Evolutionary conservation across 495 filamentous ascomycete species (phyloP), one percentile per base, ranked within the genome.

Genomic region (Clohesyomyces aquaticus): DNA sequence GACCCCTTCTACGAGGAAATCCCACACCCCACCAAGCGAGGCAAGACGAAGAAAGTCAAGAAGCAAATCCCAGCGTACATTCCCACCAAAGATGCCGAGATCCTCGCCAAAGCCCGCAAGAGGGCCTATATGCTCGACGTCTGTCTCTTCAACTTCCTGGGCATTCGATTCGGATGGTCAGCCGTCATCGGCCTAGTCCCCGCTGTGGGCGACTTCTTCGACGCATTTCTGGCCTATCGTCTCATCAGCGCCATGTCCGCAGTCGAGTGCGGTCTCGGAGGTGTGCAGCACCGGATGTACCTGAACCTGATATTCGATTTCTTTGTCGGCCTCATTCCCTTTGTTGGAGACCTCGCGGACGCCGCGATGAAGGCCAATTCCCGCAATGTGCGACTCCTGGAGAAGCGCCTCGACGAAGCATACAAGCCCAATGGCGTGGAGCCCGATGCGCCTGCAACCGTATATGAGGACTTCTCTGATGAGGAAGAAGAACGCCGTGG

Each of bases 311-410:
- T 85, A 2, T 52, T 93, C 26, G 94, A 97, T 74, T 90, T 95
- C 64, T 68, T 84, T 54, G 80, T 96, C 43, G 94, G 94, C 14
- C 77, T 98, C 8, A 78, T 96, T 19, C 94, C 94, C 0, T 83
- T 97, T 65, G 55, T 96, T 4, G 94, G 94, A 19, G 94, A 97
- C 68, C 23, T 98, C 23, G 82, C 82, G 35, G 94, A 98, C 71
- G 84, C 83, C 6, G 68, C 62, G 19, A 61, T 71, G 64, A 78
- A 76, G 65, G 67, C 59, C 68, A 78, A 78, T 47, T 70, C 70
- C 38, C 65, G 64, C 60, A 76, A 76, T 43, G 57, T 75, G 42
- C 71, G 70, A 8, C 35, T 73, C 22, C 50, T 78, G 14, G 76
- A 78, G 47, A 41, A 67, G 50, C 45, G 52, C 16, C 67, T 78